Evolutionary conservation across 2,329 filamentous ascomycete genomes (phyloP).

Genomic region (Diaporthe sp.): DNA sequence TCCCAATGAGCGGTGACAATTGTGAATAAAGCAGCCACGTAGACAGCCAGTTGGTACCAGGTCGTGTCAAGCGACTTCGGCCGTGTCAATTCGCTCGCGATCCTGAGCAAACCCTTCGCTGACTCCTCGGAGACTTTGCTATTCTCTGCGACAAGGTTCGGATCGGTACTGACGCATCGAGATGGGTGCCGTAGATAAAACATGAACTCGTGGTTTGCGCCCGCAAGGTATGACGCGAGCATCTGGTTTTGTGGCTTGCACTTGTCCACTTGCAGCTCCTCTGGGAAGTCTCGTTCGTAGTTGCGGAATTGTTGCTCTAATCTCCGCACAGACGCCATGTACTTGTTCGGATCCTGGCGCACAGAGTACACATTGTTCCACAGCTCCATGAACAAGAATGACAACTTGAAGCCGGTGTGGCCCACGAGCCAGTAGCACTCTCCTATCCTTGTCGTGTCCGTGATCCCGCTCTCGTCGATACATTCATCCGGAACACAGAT

Average conservation of each 20-base stretch:
- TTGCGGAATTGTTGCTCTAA: slow-evolving; percentile 74
- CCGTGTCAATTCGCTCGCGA: slow-evolving; percentile 67
- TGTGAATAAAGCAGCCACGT: slow-evolving; percentile 79
- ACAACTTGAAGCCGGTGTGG: slow-evolving; percentile 72
- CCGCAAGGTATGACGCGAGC: slow-evolving; percentile 64
- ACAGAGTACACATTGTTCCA: slow-evolving; percentile 82
- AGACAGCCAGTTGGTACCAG: slow-evolving; percentile 80
- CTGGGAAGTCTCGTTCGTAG: slow-evolving; percentile 74
- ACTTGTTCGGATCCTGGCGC: slow-evolving; percentile 69
- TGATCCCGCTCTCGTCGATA: slow-evolving; percentile 71
- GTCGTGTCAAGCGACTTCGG: slow-evolving; percentile 80
- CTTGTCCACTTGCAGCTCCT: slow-evolving; percentile 63
- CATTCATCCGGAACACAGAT: slow-evolving; percentile 77
- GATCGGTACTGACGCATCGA: slow-evolving; percentile 65
- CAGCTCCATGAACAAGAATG: slow-evolving; percentile 77
- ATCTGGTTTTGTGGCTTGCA: slow-evolving; percentile 55
- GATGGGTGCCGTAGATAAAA: slow-evolving; percentile 72
- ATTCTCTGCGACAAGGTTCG: slow-evolving; percentile 68
- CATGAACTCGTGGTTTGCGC: slow-evolving; percentile 66
- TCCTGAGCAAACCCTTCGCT: slow-evolving; percentile 71
- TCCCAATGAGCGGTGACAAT: slow-evolving; percentile 77
- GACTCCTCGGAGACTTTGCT: slow-evolving; percentile 74
- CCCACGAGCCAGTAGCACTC: slow-evolving; percentile 76
- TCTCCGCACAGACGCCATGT: slow-evolving; percentile 70
- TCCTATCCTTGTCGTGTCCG: slow-evolving; percentile 60